These are phyloP conservation scores for Panicum virgatum DNA, from an alignment of 202 grass and related monocot species.

Conservation along the genomic window DNA sequence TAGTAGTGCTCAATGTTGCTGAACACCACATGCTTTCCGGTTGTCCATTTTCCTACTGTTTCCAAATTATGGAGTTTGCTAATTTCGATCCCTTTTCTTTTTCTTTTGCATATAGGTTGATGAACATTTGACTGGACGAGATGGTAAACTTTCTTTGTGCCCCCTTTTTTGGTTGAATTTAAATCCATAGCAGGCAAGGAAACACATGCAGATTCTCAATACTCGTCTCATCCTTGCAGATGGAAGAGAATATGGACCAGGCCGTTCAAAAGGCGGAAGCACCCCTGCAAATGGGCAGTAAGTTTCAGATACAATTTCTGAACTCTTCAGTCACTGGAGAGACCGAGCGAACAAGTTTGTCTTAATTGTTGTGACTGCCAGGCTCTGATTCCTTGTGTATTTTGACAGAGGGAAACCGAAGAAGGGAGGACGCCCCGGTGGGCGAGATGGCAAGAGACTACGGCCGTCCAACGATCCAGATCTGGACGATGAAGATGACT, in stretches of 20 bases:
- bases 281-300: constrained; percentile 94
- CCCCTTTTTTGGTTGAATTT: constrained; percentile 31
- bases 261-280: constrained; percentile 71
- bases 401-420: constrained; percentile 85
- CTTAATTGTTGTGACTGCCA: neutral
- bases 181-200: neutral
- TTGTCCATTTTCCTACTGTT: neutral
- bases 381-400: neutral
- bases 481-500: constrained; percentile 94
- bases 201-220: constrained; percentile 3
- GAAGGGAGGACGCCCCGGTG: constrained; percentile 84
- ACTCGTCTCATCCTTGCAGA: constrained; percentile 47
- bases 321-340: neutral
- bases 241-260: constrained; percentile 89
- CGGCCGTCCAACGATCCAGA: constrained; percentile 80
- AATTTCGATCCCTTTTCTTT: neutral
- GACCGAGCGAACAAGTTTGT: neutral
- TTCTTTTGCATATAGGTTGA: constrained; percentile 51
- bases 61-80: neutral
- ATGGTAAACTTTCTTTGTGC: constrained; percentile 48
- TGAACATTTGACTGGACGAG: constrained; percentile 69
- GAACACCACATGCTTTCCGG: neutral
- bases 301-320: constrained; percentile 44
- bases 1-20: constrained; percentile 3
- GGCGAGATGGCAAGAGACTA: constrained; percentile 80